phyloP scores from a whole-genome alignment of 73 alveolate genomes.

The Paramecium sonneborni region DNA sequence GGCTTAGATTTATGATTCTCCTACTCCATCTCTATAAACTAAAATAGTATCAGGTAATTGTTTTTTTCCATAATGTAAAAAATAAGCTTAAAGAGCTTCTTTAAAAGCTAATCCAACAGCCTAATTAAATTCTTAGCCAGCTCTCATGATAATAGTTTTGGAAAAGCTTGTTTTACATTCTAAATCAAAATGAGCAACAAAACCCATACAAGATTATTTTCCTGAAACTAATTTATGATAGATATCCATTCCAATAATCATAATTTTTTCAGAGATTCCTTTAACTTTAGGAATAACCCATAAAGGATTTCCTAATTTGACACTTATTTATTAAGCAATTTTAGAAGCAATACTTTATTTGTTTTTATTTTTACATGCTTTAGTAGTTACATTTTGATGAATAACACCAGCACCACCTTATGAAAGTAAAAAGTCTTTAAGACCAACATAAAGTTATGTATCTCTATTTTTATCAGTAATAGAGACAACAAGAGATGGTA shows the following conservation, averaged over 20 bases:
- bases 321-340: not conserved
- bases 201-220: constrained; percentile 60
- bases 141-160: constrained; percentile 35
- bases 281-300: constrained; percentile 16
- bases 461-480: constrained; percentile 23
- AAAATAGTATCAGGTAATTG: constrained; percentile 25
- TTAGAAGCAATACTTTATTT: not conserved
- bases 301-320: not conserved
- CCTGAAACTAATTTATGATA: constrained; percentile 52
- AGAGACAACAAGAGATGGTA: not conserved
- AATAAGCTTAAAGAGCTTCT: constrained; percentile 36
- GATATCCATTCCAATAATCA: constrained; percentile 72
- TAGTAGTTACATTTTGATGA: not conserved
- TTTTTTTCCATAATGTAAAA: constrained; percentile 2
- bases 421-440: constrained; percentile 11
- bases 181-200: constrained; percentile 69
- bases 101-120: not conserved
- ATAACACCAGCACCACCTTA: not conserved
- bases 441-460: not conserved
- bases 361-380: not conserved
- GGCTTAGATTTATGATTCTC: constrained; percentile 12
- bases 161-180: constrained; percentile 65
- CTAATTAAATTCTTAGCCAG: not conserved
- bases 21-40: constrained; percentile 60
- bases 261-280: constrained; percentile 60